Percentiles rank a stretch among this genome's conserved stretches.
phyloP scores from a whole-genome alignment of 2,329 filamentous ascomycete species.

The Colletotrichum zoysiae region DNA sequence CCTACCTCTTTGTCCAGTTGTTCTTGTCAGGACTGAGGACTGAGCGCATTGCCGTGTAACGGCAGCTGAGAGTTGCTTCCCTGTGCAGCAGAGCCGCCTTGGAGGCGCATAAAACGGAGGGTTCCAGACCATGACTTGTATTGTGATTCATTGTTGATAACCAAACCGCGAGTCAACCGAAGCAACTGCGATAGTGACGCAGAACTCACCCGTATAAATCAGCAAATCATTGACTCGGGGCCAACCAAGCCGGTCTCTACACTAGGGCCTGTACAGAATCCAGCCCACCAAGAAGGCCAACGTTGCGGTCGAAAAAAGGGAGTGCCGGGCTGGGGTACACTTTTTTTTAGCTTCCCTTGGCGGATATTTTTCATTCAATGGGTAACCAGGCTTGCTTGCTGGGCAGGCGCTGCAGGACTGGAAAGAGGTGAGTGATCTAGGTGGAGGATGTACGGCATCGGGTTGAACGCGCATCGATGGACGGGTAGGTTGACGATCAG shows the following conservation, averaged over 20 bases:
- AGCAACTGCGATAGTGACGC: background rate
- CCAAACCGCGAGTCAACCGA: background rate
- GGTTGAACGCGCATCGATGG: background rate
- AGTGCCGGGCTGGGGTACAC: conserved; percentile 34
- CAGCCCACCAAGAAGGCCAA: conserved; percentile 13
- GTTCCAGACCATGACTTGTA: background rate
- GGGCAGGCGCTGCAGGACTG: background rate
- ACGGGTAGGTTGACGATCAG: background rate
- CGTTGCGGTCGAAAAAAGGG: background rate
- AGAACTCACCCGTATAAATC: background rate
- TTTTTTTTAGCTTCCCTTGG: conserved; percentile 1
- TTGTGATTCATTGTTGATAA: background rate
- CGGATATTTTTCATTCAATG: background rate
- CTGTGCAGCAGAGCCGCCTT: background rate
- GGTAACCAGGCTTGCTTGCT: background rate
- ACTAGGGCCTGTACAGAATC: background rate
- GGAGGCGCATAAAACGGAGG: background rate
- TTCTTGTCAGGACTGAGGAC: background rate
- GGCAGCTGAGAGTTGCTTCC: background rate
- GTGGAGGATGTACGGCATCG: conserved; percentile 1
- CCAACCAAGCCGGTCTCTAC: conserved; percentile 4
- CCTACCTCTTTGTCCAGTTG: background rate
- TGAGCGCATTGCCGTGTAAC: background rate
- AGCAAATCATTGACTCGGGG: background rate
- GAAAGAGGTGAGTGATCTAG: background rate